Conservation (phyloP, 805 yeast genomes). For the Dipodascus albidus region DNA sequence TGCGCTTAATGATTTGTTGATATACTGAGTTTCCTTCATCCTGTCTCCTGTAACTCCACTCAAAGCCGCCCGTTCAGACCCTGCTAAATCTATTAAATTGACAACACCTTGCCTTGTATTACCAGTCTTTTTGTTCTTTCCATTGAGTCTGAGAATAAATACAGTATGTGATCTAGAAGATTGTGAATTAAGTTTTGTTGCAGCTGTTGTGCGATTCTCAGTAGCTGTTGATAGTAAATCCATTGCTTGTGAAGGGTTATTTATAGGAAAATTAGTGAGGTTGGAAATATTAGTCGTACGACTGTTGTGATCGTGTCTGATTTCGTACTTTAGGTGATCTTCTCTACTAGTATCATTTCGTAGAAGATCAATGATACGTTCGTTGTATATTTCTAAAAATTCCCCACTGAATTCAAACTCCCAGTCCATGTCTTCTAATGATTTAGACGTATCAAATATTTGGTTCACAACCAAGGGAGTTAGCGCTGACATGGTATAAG, state of each 20-base stretch:
- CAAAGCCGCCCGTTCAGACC: constrained; percentile 71
- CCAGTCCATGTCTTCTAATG: constrained; percentile 49
- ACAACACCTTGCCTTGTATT: constrained; percentile 45
- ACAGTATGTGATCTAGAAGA: constrained; percentile 91
- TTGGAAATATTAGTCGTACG: constrained; percentile 53
- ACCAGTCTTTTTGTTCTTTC: constrained; percentile 39
- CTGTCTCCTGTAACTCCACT: constrained; percentile 76
- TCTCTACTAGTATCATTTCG: constrained; percentile 17
- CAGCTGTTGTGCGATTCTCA: constrained; percentile 60
- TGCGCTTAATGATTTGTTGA: constrained; percentile 77
- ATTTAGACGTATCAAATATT: constrained; percentile 47
- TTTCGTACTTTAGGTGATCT: constrained; percentile 40
- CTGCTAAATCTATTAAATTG: constrained; percentile 85
- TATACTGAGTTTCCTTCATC: constrained; percentile 75
- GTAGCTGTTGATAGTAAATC: constrained; percentile 42
- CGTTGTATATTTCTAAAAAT: constrained; percentile 85
- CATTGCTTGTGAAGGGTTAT: constrained; percentile 37
- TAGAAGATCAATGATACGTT: constrained; percentile 60
- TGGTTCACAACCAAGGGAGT: constrained; percentile 65
- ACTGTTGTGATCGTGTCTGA: constrained; percentile 50
- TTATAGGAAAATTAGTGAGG: constrained; percentile 38
- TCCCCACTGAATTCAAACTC: constrained; percentile 52
- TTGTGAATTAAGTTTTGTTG: constrained; percentile 68
- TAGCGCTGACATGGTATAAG: constrained; percentile 78
- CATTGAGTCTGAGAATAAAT: constrained; percentile 51